Percentiles rank a stretch among this genome's conserved stretches.
Conservation (phyloP, 805 yeast genomes). For the Candida vartiovaarae region DNA sequence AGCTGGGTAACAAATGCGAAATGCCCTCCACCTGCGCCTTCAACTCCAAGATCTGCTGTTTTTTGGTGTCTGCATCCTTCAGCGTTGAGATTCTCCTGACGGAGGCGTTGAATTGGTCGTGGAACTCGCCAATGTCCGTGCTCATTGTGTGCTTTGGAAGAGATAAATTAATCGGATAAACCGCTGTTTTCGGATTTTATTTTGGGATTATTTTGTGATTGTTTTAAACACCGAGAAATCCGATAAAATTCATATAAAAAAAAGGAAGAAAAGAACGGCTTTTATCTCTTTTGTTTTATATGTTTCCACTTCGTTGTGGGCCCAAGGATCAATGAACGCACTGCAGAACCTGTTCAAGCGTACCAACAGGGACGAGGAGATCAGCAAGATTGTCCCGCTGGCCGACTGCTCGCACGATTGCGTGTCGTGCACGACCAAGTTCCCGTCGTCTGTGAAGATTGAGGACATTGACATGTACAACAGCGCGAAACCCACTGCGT, state of each 20-base stretch:
- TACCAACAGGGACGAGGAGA: conserved; percentile 21
- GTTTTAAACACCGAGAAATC: not conserved
- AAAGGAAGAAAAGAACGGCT: not conserved
- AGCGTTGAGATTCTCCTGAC: not conserved
- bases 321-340: conserved; percentile 4
- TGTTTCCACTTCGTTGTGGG: not conserved
- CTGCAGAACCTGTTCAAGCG: conserved; percentile 4
- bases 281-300: not conserved
- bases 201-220: not conserved
- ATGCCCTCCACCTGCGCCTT: conserved; percentile 11
- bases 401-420: conserved; percentile 50
- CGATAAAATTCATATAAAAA: not conserved
- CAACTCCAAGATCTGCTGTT: conserved; percentile 2
- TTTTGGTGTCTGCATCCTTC: not conserved
- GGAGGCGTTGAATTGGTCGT: not conserved
- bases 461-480: conserved; percentile 39
- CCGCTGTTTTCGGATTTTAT: not conserved
- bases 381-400: conserved; percentile 32
- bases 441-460: conserved; percentile 44
- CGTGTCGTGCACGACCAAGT: conserved; percentile 43
- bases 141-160: not conserved
- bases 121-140: conserved; percentile 6
- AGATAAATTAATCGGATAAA: not conserved
- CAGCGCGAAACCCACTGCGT: conserved; percentile 58
- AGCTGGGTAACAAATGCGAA: conserved; percentile 15